phyloP scores from a whole-genome alignment of 306 rosid genomes.

The Casuarina equisetifolia region DNA sequence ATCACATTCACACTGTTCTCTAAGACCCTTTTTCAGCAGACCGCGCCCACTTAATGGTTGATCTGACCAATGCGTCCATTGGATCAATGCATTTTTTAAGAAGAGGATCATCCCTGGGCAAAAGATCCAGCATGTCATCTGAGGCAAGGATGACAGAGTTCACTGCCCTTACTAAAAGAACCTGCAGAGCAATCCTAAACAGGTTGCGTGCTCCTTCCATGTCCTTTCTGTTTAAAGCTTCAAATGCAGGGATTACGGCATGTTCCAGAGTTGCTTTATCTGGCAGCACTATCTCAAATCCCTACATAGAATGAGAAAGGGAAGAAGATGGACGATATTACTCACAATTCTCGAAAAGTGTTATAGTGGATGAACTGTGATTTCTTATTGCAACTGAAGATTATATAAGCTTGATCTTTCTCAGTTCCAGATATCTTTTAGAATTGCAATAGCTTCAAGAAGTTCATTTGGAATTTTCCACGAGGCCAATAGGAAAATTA shows the following conservation, averaged over 20 bases:
- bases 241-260: conserved; percentile 40
- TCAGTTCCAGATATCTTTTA: not conserved
- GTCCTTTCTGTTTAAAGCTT: conserved; percentile 44
- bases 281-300: conserved; percentile 48
- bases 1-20: not conserved
- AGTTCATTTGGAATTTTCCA: not conserved
- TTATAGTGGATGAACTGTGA: not conserved
- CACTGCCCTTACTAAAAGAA: conserved; percentile 47
- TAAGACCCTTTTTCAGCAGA: conserved; percentile 26
- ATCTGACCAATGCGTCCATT: conserved; percentile 45
- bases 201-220: conserved; percentile 45
- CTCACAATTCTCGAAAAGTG: not conserved
- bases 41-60: conserved; percentile 47
- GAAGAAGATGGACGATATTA: not conserved
- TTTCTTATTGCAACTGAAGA: not conserved
- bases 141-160: conserved; percentile 41
- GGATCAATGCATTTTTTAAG: conserved; percentile 46
- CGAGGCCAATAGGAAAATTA: not conserved
- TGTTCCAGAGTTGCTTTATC: conserved; percentile 48
- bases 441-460: not conserved
- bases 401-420: not conserved
- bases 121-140: conserved; percentile 39
- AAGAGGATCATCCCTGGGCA: conserved; percentile 46
- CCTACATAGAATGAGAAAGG: conserved; percentile 24
- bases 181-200: conserved; percentile 42